Evolutionary conservation across 176 grass and related monocot species (phyloP), one percentile per base, ranked within the genome.

Genomic region (Musa acuminata): DNA sequence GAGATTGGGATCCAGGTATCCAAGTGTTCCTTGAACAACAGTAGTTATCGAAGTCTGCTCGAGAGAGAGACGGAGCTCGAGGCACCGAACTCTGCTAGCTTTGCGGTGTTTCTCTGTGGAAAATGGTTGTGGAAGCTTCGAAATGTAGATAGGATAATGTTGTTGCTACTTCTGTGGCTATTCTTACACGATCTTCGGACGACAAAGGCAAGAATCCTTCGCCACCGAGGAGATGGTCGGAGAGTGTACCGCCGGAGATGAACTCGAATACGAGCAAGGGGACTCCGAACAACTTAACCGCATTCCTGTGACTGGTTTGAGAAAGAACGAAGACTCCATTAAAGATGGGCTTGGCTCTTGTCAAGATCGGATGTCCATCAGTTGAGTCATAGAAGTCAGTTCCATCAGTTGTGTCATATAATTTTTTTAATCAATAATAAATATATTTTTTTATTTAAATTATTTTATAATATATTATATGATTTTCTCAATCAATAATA

Each of bases 1-100:
- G 67, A 51, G 49, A 26, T 70, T 35, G 12, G 67, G 67, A 49
- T 70, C 67, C 8, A 70, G 12, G 35, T 70, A 82, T 64, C 79
- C 79, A 9, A 66, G 75, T 29, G 71, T 81, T 17, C 71, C 71
- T n/a, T 82, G 71, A 13, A 82, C 79, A 9, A 49, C 11, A 2
- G 79, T 75, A 12, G 11, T 67, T 65, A 74, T 48, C 11, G 13
- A 51, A n/a, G 23, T 82, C 13, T 53, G 53, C 10, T 75, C 23
- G 35, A 43, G 63, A 67, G 26, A n/a, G 17, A 26, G 0, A 57
- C 8, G 5, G 59, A 54, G 13, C 59, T 67, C 13, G 79, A 82
- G 27, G 71, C 79, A 1, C 79, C 79, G 48, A 81, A 81, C 19
- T 75, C 79, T 29, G 71, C 51, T 52, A 75, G 29, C 24, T 82